These are phyloP conservation scores for Vigna angularis DNA, from an alignment of 306 rosid genomes.

Conservation along the genomic window DNA sequence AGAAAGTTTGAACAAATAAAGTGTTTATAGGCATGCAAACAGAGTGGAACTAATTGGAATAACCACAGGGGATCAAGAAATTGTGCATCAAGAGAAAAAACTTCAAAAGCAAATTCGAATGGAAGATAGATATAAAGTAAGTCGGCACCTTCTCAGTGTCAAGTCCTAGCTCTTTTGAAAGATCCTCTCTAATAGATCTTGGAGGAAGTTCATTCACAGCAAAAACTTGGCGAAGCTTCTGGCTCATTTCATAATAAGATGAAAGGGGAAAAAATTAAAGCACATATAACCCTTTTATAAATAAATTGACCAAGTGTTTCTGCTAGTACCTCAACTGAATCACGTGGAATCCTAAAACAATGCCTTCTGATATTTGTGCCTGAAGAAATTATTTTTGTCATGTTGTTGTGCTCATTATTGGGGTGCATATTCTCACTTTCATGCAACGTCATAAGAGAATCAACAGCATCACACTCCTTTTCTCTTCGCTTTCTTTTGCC, in stretches of 20 bases:
- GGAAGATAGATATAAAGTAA: conserved; percentile 5
- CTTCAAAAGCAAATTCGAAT: conserved; percentile 10
- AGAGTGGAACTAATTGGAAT: conserved; percentile 9
- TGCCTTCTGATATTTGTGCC: conserved; percentile 54
- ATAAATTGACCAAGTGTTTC: background rate
- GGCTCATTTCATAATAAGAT: conserved; percentile 48
- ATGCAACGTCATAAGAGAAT: conserved; percentile 84
- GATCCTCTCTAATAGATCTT: conserved; percentile 67
- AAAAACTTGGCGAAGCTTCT: conserved; percentile 91
- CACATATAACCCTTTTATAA: background rate
- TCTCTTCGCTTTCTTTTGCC: conserved; percentile 70
- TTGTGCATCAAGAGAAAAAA: conserved; percentile 5
- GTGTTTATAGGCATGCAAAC: conserved; percentile 10
- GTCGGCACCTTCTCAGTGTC: conserved; percentile 70
- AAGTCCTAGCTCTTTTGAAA: conserved; percentile 86
- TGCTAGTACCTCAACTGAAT: conserved; percentile 72
- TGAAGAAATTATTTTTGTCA: conserved; percentile 36
- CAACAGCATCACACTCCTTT: conserved; percentile 84
- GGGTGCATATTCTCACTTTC: conserved; percentile 63
- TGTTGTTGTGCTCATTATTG: conserved; percentile 38
- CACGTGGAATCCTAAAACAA: conserved; percentile 74
- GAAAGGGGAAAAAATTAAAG: conserved; percentile 26
- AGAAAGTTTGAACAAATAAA: conserved; percentile 22
- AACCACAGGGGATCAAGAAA: background rate
- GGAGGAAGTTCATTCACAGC: conserved; percentile 86